These are phyloP conservation scores for Smithsoniella earleae DNA, from an alignment of 163 green algal genomes.

Conservation along the genomic window DNA sequence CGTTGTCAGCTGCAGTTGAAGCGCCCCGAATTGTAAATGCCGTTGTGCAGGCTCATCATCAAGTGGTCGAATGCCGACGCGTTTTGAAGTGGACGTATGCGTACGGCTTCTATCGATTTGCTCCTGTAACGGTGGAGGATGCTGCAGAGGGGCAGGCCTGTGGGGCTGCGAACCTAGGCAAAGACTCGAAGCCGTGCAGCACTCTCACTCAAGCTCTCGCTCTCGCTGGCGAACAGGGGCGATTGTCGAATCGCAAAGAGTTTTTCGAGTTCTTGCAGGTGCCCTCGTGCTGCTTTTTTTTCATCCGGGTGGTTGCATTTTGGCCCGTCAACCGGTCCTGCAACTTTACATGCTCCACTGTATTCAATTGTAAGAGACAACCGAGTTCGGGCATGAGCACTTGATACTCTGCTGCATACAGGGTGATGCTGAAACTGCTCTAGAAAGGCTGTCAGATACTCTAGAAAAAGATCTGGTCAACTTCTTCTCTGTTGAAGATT, in stretches of 20 bases:
- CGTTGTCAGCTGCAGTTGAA: no score
- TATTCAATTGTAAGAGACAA: conserved; percentile 20
- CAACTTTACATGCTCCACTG: no score
- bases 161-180: background rate
- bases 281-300: background rate
- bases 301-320: no score
- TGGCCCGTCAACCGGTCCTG: no score
- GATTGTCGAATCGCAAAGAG: conserved; percentile 40
- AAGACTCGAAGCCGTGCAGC: background rate
- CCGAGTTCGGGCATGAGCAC: no score
- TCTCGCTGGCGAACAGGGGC: no score
- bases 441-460: conserved; percentile 28
- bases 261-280: conserved; percentile 92
- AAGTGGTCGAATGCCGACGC: conserved; percentile 84
- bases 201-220: no score
- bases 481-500: conserved; percentile 16
- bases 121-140: conserved; percentile 31
- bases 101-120: conserved; percentile 87
- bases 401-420: no score
- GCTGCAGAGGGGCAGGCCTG: background rate
- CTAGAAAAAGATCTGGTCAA: conserved; percentile 36
- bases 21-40: no score
- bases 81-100: conserved; percentile 97
- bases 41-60: conserved; percentile 26
- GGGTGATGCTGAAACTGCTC: conserved; percentile 32